These are phyloP conservation scores for Seiridium unicorne DNA, from an alignment of 2,329 filamentous ascomycete genomes.

Conservation along the genomic window DNA sequence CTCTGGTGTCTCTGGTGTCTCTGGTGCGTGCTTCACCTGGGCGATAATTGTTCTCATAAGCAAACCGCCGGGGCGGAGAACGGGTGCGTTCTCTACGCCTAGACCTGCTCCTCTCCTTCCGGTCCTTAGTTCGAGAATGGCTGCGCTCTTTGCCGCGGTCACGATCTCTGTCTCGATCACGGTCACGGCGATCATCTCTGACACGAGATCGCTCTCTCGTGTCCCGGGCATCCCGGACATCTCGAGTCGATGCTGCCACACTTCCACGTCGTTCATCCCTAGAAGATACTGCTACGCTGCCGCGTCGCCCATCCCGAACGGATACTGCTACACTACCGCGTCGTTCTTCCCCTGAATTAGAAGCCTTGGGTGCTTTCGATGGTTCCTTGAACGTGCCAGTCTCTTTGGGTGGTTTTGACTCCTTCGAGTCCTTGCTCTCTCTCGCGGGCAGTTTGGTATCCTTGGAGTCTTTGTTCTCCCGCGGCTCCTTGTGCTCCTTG, in stretches of 20 bases:
- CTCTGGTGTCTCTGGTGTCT: neutral
- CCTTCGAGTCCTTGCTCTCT: conserved; percentile 20
- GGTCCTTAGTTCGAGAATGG: conserved; percentile 4
- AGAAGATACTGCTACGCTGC: neutral
- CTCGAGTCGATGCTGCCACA: conserved; percentile 20
- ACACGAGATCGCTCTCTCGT: conserved; percentile 21
- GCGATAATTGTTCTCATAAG: conserved; percentile 26
- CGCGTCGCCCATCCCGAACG: too few relatives aligned
- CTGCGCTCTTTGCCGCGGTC: conserved; percentile 6
- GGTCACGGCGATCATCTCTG: conserved; percentile 26
- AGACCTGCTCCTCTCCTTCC: conserved; percentile 7
- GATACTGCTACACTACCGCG: conserved; percentile 23
- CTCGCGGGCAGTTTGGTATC: conserved; percentile 16
- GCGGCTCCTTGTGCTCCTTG: conserved; percentile 16
- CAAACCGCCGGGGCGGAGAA: neutral
- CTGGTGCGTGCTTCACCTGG: conserved; percentile 18
- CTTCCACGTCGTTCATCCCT: conserved; percentile 25
- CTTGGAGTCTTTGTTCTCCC: conserved; percentile 19
- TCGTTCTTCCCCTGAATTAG: conserved; percentile 22
- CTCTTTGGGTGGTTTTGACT: conserved; percentile 15
- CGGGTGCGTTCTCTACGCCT: conserved; percentile 1
- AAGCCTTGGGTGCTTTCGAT: conserved; percentile 14
- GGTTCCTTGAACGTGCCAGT: conserved; percentile 16
- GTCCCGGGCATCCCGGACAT: conserved; percentile 18
- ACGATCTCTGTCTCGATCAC: neutral